Conservation (phyloP, 1,139 yeast genomes). For the Yamadazyma diospyri region DNA sequence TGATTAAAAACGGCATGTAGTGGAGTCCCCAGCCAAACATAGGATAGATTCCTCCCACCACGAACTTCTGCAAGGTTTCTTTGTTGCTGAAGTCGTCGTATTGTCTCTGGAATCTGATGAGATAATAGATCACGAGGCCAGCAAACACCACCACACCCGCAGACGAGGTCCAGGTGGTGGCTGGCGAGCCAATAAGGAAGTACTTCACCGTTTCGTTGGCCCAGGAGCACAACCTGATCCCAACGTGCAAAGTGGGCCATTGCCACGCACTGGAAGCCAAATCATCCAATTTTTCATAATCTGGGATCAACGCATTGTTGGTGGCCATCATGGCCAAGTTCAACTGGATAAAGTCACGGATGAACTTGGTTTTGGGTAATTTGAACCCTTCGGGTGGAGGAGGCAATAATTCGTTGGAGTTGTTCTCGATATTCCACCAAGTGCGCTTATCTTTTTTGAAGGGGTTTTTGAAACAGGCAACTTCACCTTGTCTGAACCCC, state of each 20-base stretch:
- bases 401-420: conserved; percentile 72
- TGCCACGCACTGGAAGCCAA: conserved; percentile 94
- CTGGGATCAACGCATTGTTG: conserved; percentile 93
- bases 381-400: conserved; percentile 67
- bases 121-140: conserved; percentile 48
- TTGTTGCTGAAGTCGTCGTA: conserved; percentile 56
- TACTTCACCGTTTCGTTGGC: conserved; percentile 74
- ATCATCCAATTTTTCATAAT: conserved; percentile 84
- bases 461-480: conserved; percentile 75
- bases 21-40: conserved; percentile 96
- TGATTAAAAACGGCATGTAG: conserved; percentile 81
- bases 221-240: conserved; percentile 97
- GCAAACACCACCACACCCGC: conserved; percentile 64
- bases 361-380: conserved; percentile 78
- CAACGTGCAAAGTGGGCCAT: conserved; percentile 94
- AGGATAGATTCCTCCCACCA: conserved; percentile 87
- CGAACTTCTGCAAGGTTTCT: conserved; percentile 29
- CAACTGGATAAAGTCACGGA: conserved; percentile 86
- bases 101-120: conserved; percentile 95
- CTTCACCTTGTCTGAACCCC: conserved; percentile 99
- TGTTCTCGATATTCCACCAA: conserved; percentile 97
- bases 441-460: conserved; percentile 86
- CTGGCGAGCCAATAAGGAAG: conserved; percentile 89
- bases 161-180: conserved; percentile 91
- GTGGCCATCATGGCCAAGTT: conserved; percentile 99